Base-by-base conservation (phyloP, 2,329 filamentous ascomycete species). In the Phyllosticta citriasiana region DNA sequence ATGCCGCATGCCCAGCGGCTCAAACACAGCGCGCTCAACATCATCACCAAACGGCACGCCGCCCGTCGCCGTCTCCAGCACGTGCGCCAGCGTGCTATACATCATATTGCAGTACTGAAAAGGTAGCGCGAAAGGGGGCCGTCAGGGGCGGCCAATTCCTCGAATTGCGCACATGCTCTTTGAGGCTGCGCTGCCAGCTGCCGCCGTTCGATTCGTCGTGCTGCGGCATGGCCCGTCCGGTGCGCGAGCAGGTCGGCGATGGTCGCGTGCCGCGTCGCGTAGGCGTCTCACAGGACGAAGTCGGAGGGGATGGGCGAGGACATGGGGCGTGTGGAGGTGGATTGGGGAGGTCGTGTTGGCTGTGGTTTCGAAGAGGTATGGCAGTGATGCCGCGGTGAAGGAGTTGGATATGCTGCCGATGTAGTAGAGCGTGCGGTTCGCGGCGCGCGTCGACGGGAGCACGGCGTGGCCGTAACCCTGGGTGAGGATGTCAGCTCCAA, bases 101-200 rank as follows among this genome's bases (percentile, higher is more conserved):
- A 83, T 79, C 24, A 80, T 69, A 66, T 84, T 84, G 71, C 74
- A 78, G 68, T 84, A 84, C 64, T 80, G 74, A 56, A 68, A 80
- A 10, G n/a, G 66, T 70, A 0, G 74, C 76, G 12, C 80, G 73
- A 19, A 78, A 69, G 27, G 75, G 64, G 5, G 70, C 69, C 7
- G 69, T 75, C 47, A 78, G 67, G 2, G 72, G 74, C 4, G 82
- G 69, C n/a, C n/a, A n/a, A 65, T 81, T 66, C 3, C 78, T 74
- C 58, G 83, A 66, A 35, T 67, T 71, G 26, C 73, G 71, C 16
- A 76, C 72, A 50, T 74, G 67, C 53, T 78, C 74, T 30, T 71
- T 69, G 1, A 77, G 57, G 1, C 66, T 70, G 6, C 63, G 60
- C 33, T 69, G 66, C 22, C 27, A 12, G 30, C 61, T 59, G 55